Percentiles rank a stretch among this genome's conserved stretches.
These are phyloP conservation scores for Fraxinus baroniana DNA, from an alignment of 305 asterid genomes.

Conservation along the genomic window DNA sequence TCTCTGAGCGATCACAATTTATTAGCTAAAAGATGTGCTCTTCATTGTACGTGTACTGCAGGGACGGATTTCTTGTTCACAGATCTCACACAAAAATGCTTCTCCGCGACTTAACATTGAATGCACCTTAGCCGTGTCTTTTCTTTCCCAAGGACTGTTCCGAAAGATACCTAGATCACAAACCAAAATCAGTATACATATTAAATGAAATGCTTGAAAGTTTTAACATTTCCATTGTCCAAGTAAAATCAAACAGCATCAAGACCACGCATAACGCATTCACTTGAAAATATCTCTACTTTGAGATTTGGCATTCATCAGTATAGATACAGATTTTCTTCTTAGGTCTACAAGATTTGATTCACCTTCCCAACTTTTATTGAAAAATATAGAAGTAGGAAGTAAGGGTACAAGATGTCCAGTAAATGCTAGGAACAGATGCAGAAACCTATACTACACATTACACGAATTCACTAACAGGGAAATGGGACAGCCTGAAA, in stretches of 20 bases:
- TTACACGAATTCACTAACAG: neutral
- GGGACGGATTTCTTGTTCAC: neutral
- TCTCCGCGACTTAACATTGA: neutral
- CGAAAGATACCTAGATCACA: conserved; percentile 40
- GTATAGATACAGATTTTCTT: neutral
- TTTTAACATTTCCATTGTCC: neutral
- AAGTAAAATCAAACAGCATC: neutral
- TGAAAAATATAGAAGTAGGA: neutral
- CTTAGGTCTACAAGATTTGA: neutral
- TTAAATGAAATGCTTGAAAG: neutral
- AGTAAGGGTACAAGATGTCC: neutral
- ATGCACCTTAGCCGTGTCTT: conserved; percentile 20
- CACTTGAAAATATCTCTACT: neutral
- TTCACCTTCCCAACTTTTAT: neutral
- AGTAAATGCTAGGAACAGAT: neutral
- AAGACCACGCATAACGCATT: neutral
- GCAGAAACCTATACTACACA: neutral
- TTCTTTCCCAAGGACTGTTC: conserved; percentile 30
- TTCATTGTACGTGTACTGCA: neutral
- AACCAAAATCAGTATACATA: neutral
- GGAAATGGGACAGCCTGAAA: neutral
- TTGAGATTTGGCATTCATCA: neutral
- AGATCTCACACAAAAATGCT: neutral
- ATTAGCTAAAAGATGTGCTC: neutral
- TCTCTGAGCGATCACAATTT: neutral